Percentiles rank a stretch among this genome's conserved stretches.
These are phyloP conservation scores for Trametes sanguinea DNA, from an alignment of 768 basidiomycete species.

Conservation along the genomic window DNA sequence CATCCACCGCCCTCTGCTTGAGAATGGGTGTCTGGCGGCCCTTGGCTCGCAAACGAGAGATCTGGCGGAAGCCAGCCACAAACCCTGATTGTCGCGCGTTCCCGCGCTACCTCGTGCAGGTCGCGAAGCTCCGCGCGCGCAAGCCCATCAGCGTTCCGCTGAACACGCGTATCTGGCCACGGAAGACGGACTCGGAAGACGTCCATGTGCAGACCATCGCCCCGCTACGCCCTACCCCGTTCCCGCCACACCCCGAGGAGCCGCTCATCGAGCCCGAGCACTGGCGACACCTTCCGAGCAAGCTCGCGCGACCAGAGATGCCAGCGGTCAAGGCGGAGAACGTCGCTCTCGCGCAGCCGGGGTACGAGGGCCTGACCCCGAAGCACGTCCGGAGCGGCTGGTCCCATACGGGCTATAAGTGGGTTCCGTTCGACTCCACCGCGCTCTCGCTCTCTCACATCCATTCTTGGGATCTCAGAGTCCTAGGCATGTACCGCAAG, in stretches of 20 bases:
- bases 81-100: conserved; percentile 3
- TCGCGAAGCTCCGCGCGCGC: conserved; percentile 6
- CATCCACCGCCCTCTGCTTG: neutral
- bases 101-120: conserved; percentile 10
- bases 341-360: neutral
- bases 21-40: neutral
- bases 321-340: neutral
- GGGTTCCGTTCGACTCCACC: neutral
- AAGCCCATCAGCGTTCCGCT: neutral
- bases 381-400: conserved; percentile 5
- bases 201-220: neutral
- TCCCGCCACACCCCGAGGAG: neutral
- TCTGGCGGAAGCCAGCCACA: neutral
- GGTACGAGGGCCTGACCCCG: conserved; percentile 6
- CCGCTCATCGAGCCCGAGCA: conserved; percentile 1
- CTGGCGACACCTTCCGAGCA: conserved; percentile 3
- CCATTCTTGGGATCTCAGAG: neutral
- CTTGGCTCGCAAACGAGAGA: neutral
- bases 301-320: conserved; percentile 3
- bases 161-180: conserved; percentile 2
- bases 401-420: conserved; percentile 6
- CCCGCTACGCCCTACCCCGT: neutral
- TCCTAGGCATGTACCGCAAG: conserved; percentile 15
- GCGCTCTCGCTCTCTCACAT: neutral
- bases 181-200: neutral